Evolutionary conservation across 2,329 filamentous ascomycete species (phyloP), one percentile per base, ranked within the genome.

Genomic region (Tolypocladium tropicale): DNA sequence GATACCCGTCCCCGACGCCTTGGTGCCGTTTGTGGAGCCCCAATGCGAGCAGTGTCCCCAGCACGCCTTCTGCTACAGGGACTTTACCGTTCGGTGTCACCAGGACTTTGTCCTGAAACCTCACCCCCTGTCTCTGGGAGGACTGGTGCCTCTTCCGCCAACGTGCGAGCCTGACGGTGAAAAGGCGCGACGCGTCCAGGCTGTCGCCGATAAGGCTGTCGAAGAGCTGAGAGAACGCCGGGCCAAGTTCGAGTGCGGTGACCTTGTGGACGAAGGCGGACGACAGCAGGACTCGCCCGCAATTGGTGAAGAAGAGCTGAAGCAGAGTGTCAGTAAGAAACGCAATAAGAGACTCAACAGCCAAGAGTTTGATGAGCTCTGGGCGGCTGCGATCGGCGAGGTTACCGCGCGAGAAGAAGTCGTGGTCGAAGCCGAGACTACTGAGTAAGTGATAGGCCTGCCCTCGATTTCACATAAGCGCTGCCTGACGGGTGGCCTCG

Each of bases 141-240:
- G 94, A 0, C 67, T 95, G 4, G 67, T 97, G 6, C 94, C 94
- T 9, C 75, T 99, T 10, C 85, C 92, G 6, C 93, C 95, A 1
- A 92, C 90, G 5, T 99, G 94, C 70, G 93, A 96, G 72, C 89
- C 94, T 0, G 95, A 99, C 70, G 91, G 91, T 58, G 90, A 95
- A 65, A 96, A 96, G 70, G 90, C 88, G 9, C 84, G 90, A 41
- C 87, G 89, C 21, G 88, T 97, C 52, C 90, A 93, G 65, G 83
- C 86, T 23, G 90, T 99, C 18, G 90, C 92, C 9, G 87, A 97
- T 68, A 88, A 86, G 69, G 91, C 89, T 2, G 81, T 97, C 4
- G 90, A 96, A 64, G 87, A 92, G 64, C 80, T 99, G 52, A 83
- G 94, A 55, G 84, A 95, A 62, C 85, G 89, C 43, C 85, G 90